phyloP scores from a whole-genome alignment of 257 asterid species.

The Solanum etuberosum region DNA sequence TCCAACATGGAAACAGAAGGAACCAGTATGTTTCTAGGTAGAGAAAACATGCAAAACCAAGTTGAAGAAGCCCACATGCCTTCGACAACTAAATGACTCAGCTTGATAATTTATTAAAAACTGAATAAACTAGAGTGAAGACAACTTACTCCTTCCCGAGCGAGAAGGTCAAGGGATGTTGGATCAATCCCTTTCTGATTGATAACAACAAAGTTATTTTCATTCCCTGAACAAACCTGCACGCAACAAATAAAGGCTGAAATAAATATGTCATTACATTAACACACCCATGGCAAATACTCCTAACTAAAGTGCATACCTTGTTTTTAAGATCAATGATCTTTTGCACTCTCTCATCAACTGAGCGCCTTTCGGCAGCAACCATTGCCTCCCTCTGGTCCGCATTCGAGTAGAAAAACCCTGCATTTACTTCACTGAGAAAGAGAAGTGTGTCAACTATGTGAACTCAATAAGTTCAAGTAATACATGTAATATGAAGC shows the following conservation, averaged over 20 bases:
- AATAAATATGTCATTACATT: background rate
- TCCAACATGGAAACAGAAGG: background rate
- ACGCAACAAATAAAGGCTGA: conserved; percentile 8
- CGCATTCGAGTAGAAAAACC: conserved; percentile 92
- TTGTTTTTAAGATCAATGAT: conserved; percentile 80
- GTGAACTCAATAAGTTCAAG: background rate
- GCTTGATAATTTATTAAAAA: background rate
- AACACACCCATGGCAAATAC: background rate
- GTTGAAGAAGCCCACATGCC: background rate
- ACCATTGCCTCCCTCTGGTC: conserved; percentile 99
- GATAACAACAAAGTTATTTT: conserved; percentile 69
- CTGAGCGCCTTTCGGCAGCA: conserved; percentile 92
- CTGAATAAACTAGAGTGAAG: background rate
- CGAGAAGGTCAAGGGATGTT: conserved; percentile 88
- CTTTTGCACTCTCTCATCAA: conserved; percentile 89
- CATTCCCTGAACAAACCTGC: conserved; percentile 74
- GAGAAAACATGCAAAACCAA: background rate
- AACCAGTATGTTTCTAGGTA: background rate
- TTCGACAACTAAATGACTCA: background rate
- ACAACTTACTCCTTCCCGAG: conserved; percentile 87
- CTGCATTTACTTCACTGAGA: conserved; percentile 91
- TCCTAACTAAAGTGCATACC: conserved; percentile 24
- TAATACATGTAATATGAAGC: background rate
- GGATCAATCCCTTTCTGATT: conserved; percentile 99
- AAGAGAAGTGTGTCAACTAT: conserved; percentile 15